phyloP scores from a whole-genome alignment of 2,329 filamentous ascomycete genomes.

The Claviceps fusiformis region DNA sequence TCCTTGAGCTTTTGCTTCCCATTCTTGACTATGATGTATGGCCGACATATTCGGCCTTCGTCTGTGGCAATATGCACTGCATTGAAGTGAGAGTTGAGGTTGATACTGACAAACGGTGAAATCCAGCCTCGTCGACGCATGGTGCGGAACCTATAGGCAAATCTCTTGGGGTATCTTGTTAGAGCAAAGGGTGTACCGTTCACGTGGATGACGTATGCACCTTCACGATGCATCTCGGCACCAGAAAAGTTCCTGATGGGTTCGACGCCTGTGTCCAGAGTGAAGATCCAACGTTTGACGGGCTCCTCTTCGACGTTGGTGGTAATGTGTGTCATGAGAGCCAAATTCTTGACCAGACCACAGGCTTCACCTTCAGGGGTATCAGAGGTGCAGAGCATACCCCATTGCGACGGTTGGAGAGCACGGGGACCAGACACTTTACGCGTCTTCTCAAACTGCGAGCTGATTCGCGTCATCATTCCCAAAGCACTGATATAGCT shows the following conservation, averaged over 20 bases:
- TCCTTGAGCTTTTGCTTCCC: conserved; percentile 67
- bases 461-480: conserved; percentile 99
- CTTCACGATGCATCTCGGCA: conserved; percentile 71
- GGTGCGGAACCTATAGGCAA: conserved; percentile 71
- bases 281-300: conserved; percentile 73
- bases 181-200: conserved; percentile 90
- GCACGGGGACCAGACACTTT: conserved; percentile 95
- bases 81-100: conserved; percentile 84
- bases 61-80: conserved; percentile 94
- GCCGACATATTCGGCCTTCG: conserved; percentile 90
- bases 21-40: conserved; percentile 89
- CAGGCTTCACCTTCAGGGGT: conserved; percentile 98
- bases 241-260: conserved; percentile 59
- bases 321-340: conserved; percentile 97
- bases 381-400: conserved; percentile 94
- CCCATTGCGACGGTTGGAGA: conserved; percentile 92
- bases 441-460: conserved; percentile 96
- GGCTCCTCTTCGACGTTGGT: conserved; percentile 91
- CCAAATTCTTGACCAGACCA: conserved; percentile 94
- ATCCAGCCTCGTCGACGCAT: conserved; percentile 82
- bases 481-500: conserved; percentile 95
- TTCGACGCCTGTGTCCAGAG: conserved; percentile 72
- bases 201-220: conserved; percentile 81
- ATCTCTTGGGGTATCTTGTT: conserved; percentile 74
- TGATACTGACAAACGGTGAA: conserved; percentile 92